Conservation (phyloP, 257 asterid species). For the Solanum raphanifolium region DNA sequence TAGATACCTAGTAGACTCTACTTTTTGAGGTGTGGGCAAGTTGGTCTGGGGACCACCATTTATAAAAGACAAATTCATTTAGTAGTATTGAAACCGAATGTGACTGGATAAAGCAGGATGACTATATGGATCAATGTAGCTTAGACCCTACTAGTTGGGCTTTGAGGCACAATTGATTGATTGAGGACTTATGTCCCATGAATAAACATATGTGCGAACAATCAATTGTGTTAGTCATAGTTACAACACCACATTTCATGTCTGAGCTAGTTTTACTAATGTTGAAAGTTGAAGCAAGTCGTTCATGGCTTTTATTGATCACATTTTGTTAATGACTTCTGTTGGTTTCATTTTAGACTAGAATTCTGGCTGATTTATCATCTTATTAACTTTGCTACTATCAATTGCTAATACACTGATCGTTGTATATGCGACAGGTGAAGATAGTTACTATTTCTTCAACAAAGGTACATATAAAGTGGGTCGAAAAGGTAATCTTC, state of each 20-base stretch:
- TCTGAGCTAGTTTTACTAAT: background rate
- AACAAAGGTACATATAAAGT: slow-evolving; percentile 73
- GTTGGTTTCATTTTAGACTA: background rate
- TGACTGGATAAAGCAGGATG: background rate
- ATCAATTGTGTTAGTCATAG: background rate
- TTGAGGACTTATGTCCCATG: background rate
- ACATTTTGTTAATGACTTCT: background rate
- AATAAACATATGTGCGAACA: background rate
- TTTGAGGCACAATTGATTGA: background rate
- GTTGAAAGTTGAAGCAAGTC: background rate
- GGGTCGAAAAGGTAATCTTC: slow-evolving; percentile 73
- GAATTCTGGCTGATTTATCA: background rate
- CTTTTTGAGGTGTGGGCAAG: background rate
- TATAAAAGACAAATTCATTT: background rate
- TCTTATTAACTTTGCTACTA: background rate
- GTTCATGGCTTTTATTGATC: background rate
- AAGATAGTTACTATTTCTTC: slow-evolving; percentile 67
- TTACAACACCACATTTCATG: background rate
- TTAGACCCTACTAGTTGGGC: background rate
- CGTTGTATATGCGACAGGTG: slow-evolving; percentile 41
- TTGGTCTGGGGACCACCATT: background rate
- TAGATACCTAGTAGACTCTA: background rate
- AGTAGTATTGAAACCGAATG: background rate
- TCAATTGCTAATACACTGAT: slow-evolving; percentile 1
- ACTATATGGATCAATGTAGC: background rate